These are phyloP conservation scores for Apiotrichum domesticum DNA, from an alignment of 1,284 basidiomycete species.

Conservation along the genomic window DNA sequence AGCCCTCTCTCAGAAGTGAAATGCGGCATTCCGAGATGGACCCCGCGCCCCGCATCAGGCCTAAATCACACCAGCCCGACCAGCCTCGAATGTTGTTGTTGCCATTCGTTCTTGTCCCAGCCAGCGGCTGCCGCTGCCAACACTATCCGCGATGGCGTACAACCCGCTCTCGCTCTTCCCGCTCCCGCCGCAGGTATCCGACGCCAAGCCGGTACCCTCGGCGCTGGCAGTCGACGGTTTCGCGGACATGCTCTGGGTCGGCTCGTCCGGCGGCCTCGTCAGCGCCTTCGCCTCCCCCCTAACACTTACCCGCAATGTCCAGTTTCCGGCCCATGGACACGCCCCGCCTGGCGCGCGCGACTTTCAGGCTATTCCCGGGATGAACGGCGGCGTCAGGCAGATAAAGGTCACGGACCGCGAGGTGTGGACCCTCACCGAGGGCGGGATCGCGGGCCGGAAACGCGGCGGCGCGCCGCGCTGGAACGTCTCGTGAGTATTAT, in stretches of 20 bases:
- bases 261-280: slow-evolving; percentile 66
- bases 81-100: too few relatives aligned
- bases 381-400: slow-evolving; percentile 54
- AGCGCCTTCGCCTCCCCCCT: slow-evolving; percentile 62
- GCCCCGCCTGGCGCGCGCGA: slow-evolving; percentile 41
- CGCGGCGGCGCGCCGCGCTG: slow-evolving; percentile 45
- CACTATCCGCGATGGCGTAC: slow-evolving; percentile 16
- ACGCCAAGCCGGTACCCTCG: slow-evolving; percentile 48
- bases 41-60: too few relatives aligned
- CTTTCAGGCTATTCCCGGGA: slow-evolving; percentile 12
- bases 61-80: too few relatives aligned
- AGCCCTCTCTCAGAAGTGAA: too few relatives aligned
- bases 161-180: slow-evolving; percentile 44
- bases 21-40: too few relatives aligned
- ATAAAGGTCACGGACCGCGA: slow-evolving; percentile 67
- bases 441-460: slow-evolving; percentile 42
- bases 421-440: slow-evolving; percentile 51
- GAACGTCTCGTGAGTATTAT: slow-evolving; percentile 37
- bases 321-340: slow-evolving; percentile 60
- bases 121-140: too few relatives aligned
- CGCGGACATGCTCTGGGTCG: slow-evolving; percentile 84
- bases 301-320: slow-evolving; percentile 54
- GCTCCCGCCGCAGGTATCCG: slow-evolving; percentile 35
- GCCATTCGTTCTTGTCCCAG: too few relatives aligned
- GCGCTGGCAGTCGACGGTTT: slow-evolving; percentile 82